These are phyloP conservation scores for Hymenoscyphus scutula DNA, from an alignment of 2,329 filamentous ascomycete species.

Conservation along the genomic window DNA sequence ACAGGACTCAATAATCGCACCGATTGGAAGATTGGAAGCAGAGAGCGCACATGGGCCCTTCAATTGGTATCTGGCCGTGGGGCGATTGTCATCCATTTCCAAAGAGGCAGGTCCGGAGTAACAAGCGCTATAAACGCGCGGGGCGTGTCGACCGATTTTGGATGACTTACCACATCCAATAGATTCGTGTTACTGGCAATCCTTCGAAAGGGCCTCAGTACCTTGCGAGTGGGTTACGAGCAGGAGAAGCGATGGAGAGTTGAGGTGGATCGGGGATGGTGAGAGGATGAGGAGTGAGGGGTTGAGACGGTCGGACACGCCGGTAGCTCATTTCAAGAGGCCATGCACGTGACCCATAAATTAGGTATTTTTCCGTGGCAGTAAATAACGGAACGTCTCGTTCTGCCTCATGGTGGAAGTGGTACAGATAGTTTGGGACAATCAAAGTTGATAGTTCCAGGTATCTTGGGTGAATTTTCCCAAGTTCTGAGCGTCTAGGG, in stretches of 20 bases:
- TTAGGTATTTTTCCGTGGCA: no score
- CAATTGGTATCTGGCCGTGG: background rate
- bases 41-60: background rate
- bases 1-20: background rate
- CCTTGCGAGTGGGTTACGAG: no score
- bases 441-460: no score
- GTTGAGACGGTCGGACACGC: background rate
- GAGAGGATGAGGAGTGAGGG: background rate
- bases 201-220: background rate
- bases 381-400: no score
- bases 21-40: background rate
- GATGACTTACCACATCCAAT: background rate
- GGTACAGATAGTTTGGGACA: no score
- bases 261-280: background rate
- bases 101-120: background rate
- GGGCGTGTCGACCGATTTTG: background rate
- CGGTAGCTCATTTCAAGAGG: background rate
- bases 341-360: background rate
- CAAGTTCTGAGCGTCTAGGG: no score
- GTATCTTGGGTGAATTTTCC: no score
- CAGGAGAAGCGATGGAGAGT: background rate
- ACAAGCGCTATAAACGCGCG: slow-evolving; percentile 1
- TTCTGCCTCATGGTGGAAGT: no score
- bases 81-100: background rate
- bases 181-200: background rate